Percentiles rank a stretch among this genome's conserved stretches.
Evolutionary conservation across 2,329 filamentous ascomycete species (phyloP).

Genomic region (Aspergillus ochraceus): DNA sequence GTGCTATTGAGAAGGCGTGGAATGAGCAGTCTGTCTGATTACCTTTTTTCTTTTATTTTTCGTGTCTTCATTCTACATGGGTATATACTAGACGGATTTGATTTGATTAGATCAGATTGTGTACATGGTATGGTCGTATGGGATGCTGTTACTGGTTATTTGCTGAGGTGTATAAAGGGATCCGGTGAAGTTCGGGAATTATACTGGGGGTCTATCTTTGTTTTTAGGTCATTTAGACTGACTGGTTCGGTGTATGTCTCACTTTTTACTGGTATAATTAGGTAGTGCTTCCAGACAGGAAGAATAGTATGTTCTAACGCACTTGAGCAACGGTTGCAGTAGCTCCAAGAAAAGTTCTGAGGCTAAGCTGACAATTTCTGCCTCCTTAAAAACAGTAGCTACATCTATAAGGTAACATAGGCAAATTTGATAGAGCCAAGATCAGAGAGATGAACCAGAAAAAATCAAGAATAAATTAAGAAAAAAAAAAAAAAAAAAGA

Average conservation of each 20-base stretch:
- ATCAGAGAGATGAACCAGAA: too few species aligned
- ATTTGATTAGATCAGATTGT: background rate
- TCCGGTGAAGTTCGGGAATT: background rate
- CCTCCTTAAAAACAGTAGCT: too few species aligned
- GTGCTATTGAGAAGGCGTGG: conserved; percentile 45
- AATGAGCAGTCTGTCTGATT: conserved; percentile 23
- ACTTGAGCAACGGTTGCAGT: too few species aligned
- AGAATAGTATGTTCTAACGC: too few species aligned
- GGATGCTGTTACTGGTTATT: background rate
- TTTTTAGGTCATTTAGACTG: background rate
- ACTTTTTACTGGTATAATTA: too few species aligned
- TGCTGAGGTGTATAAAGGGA: background rate
- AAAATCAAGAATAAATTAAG: too few species aligned
- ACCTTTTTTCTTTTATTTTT: background rate
- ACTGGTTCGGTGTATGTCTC: background rate
- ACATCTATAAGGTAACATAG: too few species aligned
- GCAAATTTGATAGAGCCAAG: too few species aligned
- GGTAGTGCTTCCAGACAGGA: too few species aligned
- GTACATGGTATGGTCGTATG: background rate
- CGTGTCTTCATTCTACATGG: background rate
- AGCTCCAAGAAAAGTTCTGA: too few species aligned
- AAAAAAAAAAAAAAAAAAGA: too few species aligned
- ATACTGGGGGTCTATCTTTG: background rate
- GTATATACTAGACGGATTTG: background rate
- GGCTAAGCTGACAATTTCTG: too few species aligned